phyloP scores from a whole-genome alignment of 495 filamentous ascomycete species.

The Penicillium salamii region DNA sequence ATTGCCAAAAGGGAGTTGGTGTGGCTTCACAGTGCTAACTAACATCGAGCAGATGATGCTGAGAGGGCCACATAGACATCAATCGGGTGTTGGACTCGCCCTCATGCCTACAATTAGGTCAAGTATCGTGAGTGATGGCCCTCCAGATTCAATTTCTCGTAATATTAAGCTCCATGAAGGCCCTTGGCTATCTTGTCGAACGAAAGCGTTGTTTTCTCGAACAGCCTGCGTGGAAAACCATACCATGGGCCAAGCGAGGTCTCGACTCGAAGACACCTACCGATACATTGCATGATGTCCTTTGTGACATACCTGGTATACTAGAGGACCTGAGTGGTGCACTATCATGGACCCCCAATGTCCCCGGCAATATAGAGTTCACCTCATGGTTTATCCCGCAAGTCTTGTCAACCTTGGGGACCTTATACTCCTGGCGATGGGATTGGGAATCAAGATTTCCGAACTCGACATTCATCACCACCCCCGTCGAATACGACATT shows the following conservation, averaged over 20 bases:
- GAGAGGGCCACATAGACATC: constrained; percentile 16
- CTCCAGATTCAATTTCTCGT: neutral
- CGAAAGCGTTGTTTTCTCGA: constrained; percentile 22
- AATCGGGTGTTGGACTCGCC: constrained; percentile 10
- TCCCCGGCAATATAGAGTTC: constrained; percentile 3
- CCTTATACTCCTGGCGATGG: constrained; percentile 18
- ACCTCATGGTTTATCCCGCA: neutral
- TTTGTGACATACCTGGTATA: constrained; percentile 14
- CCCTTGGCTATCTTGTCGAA: constrained; percentile 12
- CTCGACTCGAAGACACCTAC: constrained; percentile 6
- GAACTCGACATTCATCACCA: constrained; percentile 1
- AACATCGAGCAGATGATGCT: constrained; percentile 6
- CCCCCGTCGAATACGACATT: too few relatives aligned
- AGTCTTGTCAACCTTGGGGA: constrained; percentile 1
- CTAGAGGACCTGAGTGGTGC: constrained; percentile 13
- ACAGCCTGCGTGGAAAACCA: constrained; percentile 17
- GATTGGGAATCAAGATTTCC: constrained; percentile 14
- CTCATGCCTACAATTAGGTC: constrained; percentile 11
- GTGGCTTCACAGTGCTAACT: neutral
- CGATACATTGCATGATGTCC: constrained; percentile 10
- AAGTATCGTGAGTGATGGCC: constrained; percentile 8
- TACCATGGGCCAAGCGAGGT: constrained; percentile 12
- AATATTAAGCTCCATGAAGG: neutral
- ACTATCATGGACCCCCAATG: neutral
- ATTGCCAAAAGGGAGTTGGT: neutral